phyloP scores from a whole-genome alignment of 2,329 filamentous ascomycete species.

The Calycina marina region DNA sequence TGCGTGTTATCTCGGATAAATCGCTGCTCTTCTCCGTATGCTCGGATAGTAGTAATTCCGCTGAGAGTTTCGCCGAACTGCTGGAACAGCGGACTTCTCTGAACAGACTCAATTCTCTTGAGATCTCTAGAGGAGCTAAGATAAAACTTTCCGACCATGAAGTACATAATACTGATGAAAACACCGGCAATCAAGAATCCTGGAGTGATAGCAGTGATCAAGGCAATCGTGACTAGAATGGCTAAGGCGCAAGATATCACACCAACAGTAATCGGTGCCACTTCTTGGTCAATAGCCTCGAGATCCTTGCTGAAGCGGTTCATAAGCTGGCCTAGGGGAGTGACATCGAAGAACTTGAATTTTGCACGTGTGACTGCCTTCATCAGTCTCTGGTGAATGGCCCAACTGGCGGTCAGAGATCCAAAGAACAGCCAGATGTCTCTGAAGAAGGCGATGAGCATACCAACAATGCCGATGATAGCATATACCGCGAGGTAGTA shows the following conservation, averaged over 20 bases:
- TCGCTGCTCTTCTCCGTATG: conserved; percentile 83
- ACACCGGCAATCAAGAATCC: conserved; percentile 76
- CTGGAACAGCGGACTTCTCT: conserved; percentile 89
- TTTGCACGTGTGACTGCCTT: conserved; percentile 70
- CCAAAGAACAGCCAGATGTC: conserved; percentile 88
- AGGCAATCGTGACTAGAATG: conserved; percentile 68
- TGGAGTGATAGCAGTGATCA: conserved; percentile 83
- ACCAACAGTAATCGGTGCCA: conserved; percentile 78
- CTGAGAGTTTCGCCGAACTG: conserved; percentile 93
- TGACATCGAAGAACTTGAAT: conserved; percentile 96
- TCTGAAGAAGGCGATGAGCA: conserved; percentile 65
- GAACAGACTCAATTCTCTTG: conserved; percentile 86
- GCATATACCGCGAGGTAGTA: conserved; percentile 83
- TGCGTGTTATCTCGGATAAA: conserved; percentile 85
- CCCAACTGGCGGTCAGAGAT: conserved; percentile 74
- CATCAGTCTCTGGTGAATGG: conserved; percentile 68
- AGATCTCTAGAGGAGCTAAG: conserved; percentile 85
- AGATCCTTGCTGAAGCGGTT: conserved; percentile 98
- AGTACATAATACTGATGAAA: conserved; percentile 74
- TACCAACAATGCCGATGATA: conserved; percentile 60
- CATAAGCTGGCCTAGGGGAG: conserved; percentile 89
- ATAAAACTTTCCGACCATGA: conserved; percentile 75
- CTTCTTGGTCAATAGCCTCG: conserved; percentile 88
- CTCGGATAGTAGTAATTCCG: conserved; percentile 91
- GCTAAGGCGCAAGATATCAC: conserved; percentile 49